Percentiles rank a stretch among this genome's conserved stretches.
These are phyloP conservation scores for Trichoderma gracile DNA, from an alignment of 2,329 filamentous ascomycete genomes.

Conservation along the genomic window DNA sequence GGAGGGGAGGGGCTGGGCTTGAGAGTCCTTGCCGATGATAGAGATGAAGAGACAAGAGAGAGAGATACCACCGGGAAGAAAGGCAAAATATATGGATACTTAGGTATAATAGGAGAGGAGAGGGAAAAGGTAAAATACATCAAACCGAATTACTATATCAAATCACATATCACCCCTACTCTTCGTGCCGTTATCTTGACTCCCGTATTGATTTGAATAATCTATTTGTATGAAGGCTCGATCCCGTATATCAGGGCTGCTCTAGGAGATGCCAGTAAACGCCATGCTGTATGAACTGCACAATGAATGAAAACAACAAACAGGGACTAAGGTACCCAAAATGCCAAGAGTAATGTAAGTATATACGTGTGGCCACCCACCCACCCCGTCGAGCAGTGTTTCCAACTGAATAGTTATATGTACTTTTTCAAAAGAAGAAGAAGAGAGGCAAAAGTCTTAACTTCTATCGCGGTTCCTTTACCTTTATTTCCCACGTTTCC, in stretches of 20 bases:
- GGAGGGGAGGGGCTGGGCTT: neutral
- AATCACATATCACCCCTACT: neutral
- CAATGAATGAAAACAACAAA: neutral
- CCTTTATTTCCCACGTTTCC: neutral
- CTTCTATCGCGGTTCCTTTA: neutral
- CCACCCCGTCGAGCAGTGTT: neutral
- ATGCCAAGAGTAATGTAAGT: neutral
- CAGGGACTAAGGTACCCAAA: neutral
- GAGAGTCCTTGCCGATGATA: neutral
- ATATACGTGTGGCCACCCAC: constrained; percentile 1
- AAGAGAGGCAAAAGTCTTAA: neutral
- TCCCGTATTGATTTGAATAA: neutral
- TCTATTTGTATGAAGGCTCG: neutral
- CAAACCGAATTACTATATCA: constrained; percentile 16
- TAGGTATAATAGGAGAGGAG: neutral
- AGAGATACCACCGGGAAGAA: constrained; percentile 19
- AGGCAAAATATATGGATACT: neutral
- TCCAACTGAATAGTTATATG: neutral
- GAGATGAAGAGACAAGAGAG: constrained; percentile 7
- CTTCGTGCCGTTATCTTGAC: too few relatives aligned
- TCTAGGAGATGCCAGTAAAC: constrained; percentile 1
- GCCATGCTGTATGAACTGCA: neutral
- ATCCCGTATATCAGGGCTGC: neutral
- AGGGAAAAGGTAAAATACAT: neutral
- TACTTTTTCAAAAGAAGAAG: neutral